Conservation (phyloP, 306 rosid species). For the Senna siamea region DNA sequence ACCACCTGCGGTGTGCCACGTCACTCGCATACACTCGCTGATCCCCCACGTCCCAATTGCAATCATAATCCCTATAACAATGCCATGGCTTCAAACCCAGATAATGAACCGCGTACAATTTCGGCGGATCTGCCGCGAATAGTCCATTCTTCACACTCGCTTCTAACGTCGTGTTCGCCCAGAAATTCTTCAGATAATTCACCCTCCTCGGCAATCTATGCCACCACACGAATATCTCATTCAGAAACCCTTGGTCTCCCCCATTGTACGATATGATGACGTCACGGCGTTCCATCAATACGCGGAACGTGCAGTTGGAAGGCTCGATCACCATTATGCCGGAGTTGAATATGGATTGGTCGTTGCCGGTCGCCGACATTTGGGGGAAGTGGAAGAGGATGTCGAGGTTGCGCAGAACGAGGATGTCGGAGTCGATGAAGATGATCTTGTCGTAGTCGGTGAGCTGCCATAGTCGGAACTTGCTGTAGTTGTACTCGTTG, state of each 20-base stretch:
- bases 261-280: constrained; percentile 85
- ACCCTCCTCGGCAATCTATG: constrained; percentile 88
- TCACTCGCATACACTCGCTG: constrained; percentile 88
- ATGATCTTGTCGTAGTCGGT: constrained; percentile 74
- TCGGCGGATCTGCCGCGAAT: constrained; percentile 78
- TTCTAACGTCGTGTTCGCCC: constrained; percentile 80
- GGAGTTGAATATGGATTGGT: constrained; percentile 81
- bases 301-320: constrained; percentile 74
- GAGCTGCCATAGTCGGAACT: constrained; percentile 92
- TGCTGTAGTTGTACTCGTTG: constrained; percentile 96
- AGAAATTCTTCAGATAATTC: constrained; percentile 82
- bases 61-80: constrained; percentile 91
- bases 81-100: constrained; percentile 90
- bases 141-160: constrained; percentile 60
- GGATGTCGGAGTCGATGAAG: constrained; percentile 85
- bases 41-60: constrained; percentile 76
- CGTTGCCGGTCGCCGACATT: constrained; percentile 87
- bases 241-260: constrained; percentile 90
- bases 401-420: constrained; percentile 81
- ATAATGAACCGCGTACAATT: constrained; percentile 74
- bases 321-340: constrained; percentile 96
- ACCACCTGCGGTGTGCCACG: constrained; percentile 86
- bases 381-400: constrained; percentile 88
- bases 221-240: constrained; percentile 99
- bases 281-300: constrained; percentile 54